Percentiles rank a stretch among this genome's conserved stretches.
phyloP scores from a whole-genome alignment of 257 asterid species.

The Plantago major region DNA sequence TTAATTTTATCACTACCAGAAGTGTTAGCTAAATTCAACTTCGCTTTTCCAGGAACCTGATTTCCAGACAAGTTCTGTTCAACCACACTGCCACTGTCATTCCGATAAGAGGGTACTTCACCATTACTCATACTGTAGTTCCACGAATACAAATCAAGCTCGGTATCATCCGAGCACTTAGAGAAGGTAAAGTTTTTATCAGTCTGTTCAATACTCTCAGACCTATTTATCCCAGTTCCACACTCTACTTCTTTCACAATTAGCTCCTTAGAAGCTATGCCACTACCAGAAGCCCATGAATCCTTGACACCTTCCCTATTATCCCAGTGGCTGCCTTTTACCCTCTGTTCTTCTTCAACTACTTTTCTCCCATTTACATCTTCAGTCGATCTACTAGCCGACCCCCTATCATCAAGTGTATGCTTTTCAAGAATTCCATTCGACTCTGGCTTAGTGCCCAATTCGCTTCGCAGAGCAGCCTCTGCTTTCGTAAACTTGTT shows the following conservation, averaged over 20 bases:
- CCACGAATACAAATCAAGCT: constrained; percentile 59
- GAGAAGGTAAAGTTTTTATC: constrained; percentile 56
- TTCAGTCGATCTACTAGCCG: constrained; percentile 34
- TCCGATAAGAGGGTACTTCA: constrained; percentile 39
- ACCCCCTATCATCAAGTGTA: constrained; percentile 47
- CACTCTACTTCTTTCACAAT: constrained; percentile 85
- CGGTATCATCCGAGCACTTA: constrained; percentile 48
- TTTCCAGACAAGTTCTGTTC: constrained; percentile 46
- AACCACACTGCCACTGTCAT: constrained; percentile 33
- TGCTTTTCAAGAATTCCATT: constrained; percentile 59
- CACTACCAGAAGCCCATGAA: constrained; percentile 26
- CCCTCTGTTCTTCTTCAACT: constrained; percentile 31
- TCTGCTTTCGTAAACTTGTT: constrained; percentile 88
- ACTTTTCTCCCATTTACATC: constrained; percentile 43
- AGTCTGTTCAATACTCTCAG: constrained; percentile 45
- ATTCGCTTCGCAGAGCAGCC: constrained; percentile 80
- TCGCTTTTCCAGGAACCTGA: constrained; percentile 47
- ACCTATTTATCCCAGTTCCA: constrained; percentile 49
- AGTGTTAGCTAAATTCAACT: constrained; percentile 34
- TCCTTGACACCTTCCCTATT: constrained; percentile 39
- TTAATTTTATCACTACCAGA: constrained; percentile 36
- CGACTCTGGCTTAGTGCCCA: constrained; percentile 59
- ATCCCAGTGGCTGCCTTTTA: constrained; percentile 22
- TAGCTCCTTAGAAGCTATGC: constrained; percentile 69
- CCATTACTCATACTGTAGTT: constrained; percentile 46